Evolutionary conservation across 192 early-diverging fungal genomes (phyloP).

Genomic region (Coemansia pectinata): DNA sequence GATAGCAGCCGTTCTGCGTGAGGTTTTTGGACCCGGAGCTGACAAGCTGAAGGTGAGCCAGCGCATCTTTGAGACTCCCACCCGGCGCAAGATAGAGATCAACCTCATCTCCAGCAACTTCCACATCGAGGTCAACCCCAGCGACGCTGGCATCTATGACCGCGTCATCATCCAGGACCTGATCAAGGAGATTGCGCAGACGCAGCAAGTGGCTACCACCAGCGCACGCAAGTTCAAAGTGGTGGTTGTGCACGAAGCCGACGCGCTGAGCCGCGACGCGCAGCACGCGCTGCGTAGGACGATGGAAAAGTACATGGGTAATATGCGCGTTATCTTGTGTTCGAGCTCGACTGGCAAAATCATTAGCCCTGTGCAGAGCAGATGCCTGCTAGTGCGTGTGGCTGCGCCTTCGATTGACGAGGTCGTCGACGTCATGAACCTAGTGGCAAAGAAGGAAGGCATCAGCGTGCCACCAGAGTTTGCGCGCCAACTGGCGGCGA

Average conservation of each 20-base stretch:
- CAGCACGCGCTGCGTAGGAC: slow-evolving; percentile 97
- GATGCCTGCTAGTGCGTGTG: slow-evolving; percentile 89
- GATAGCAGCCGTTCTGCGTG: slow-evolving; percentile 79
- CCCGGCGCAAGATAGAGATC: slow-evolving; percentile 82
- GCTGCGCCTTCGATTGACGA: slow-evolving; percentile 76
- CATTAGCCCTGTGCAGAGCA: slow-evolving; percentile 87
- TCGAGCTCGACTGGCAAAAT: slow-evolving; percentile 88
- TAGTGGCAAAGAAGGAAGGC: slow-evolving; percentile 81
- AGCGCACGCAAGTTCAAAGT: slow-evolving; percentile 90
- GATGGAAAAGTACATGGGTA: slow-evolving; percentile 98
- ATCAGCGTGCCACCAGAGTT: slow-evolving; percentile 64
- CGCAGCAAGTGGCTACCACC: slow-evolving; percentile 81
- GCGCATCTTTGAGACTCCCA: slow-evolving; percentile 80
- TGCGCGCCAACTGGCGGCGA: slow-evolving; percentile 66
- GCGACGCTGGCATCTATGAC: slow-evolving; percentile 95
- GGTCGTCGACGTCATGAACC: slow-evolving; percentile 67
- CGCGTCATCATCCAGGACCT: slow-evolving; percentile 90
- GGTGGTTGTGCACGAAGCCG: slow-evolving; percentile 94
- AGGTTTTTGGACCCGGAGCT: slow-evolving; percentile 87
- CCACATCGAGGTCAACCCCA: slow-evolving; percentile 96
- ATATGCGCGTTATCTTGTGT: slow-evolving; percentile 91
- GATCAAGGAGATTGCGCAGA: slow-evolving; percentile 97
- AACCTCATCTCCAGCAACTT: slow-evolving; percentile 91
- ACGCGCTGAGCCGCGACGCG: slow-evolving; percentile 82
- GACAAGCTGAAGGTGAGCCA: slow-evolving; percentile 95